Conservation (phyloP, 2,329 filamentous ascomycete species). For the Fusarium ramigenum region DNA sequence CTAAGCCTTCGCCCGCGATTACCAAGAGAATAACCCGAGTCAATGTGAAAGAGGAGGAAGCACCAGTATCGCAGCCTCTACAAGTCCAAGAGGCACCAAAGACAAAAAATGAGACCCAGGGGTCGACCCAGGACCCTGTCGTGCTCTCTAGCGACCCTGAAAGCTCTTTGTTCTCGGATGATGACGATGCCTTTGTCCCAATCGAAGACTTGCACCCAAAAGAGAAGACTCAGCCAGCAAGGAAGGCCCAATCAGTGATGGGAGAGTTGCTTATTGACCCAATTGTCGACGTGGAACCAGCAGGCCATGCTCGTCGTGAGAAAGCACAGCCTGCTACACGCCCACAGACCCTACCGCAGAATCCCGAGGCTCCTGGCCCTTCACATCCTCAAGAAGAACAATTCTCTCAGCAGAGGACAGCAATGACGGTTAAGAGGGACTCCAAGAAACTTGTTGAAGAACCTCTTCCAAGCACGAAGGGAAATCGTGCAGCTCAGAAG, state of each 20-base stretch:
- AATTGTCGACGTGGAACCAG: background rate
- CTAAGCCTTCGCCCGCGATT: background rate
- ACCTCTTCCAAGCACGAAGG: background rate
- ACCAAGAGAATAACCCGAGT: background rate
- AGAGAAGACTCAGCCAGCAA: background rate
- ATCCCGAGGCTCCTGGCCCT: background rate
- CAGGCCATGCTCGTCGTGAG: background rate
- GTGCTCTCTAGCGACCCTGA: conserved; percentile 31
- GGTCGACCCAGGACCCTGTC: conserved; percentile 7
- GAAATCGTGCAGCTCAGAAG: background rate
- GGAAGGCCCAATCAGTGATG: background rate
- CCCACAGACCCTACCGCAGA: background rate
- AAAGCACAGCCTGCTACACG: background rate
- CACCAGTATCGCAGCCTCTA: background rate
- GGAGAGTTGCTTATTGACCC: background rate
- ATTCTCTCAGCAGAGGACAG: background rate
- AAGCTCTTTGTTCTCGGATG: conserved; percentile 8
- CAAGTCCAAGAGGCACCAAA: background rate
- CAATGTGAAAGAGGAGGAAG: background rate
- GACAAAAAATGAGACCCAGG: background rate
- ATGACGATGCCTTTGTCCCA: background rate
- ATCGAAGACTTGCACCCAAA: background rate
- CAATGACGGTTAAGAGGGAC: background rate
- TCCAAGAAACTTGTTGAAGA: background rate
- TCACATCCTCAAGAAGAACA: background rate